Evolutionary conservation across 441 rosid genomes (phyloP), one percentile per base, ranked within the genome.

Genomic region (Aquilaria agallochum): DNA sequence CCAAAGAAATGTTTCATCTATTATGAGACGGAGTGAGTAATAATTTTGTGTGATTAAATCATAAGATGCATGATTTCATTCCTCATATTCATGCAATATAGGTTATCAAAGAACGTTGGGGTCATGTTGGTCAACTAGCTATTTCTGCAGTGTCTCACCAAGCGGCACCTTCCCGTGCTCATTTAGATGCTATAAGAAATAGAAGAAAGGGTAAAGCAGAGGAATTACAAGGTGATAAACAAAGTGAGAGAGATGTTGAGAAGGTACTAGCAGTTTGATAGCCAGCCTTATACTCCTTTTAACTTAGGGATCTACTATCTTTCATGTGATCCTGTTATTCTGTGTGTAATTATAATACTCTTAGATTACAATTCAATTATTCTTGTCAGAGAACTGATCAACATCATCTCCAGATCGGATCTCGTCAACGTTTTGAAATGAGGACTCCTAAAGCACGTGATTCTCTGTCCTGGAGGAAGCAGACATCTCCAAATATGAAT

Each of bases 81-180:
- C 62, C 53, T 63, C 64, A 49, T 51, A n/a, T 64, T 65, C 50
- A 66, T 56, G 62, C 44, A 65, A 36, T 80, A 70, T 69, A 93
- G 97, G 90, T 93, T 74, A 95, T 75, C 67, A 85, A 75, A 48
- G 96, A 88, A 68, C 78, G 95, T 34, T 87, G 85, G 85, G 88
- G 83, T 64, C 83, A 96, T 71, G 85, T 90, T 66, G 95, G 92
- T 80, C 75, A 79, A 44, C 75, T 93, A 62, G 83, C 95, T 50
- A 87, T 69, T 61, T 83, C 94, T 36, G 86, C 80, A 50, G 72
- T 87, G 62, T 83, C 96, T 81, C 77, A 65, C 45, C 63, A 58
- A 55, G 89, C 89, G 31, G 97, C 97, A 59, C 90, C 93, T 14
- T 83, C 96, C 59, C 91, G 84, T 56, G 93, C 98, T 55, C 98